Evolutionary conservation across 352 stramenopile genomes (phyloP), one percentile per base, ranked within the genome.

Genomic region (Pythium aquatile): DNA sequence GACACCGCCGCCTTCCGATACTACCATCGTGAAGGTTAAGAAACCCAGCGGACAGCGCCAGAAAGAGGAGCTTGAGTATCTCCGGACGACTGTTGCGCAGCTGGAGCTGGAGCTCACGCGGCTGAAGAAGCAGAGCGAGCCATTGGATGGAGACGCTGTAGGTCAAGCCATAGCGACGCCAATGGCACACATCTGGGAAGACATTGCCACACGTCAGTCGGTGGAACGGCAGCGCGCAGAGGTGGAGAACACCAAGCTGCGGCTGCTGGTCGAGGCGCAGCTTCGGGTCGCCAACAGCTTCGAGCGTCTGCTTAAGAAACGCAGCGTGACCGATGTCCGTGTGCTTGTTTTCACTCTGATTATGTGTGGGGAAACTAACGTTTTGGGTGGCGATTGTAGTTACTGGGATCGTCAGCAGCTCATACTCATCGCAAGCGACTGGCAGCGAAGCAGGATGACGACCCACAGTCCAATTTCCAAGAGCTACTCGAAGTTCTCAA

Each of bases 201-300:
- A 49, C 30, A 49, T 49, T 30, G 42, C 42, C 6, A 49, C 42
- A 14, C 17, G 42, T 1, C 42, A 49, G 20, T 49, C 42, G 42
- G 42, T 30, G 20, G 3, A 49, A 29, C 4, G 42, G 42, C 42
- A 49, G n/a, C 42, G 42, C 8, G 42, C 42, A 1, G 42, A 49
- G n/a, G 42, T 49, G 42, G 42, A 49, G n/a, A 49, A 49, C n/a
- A 49, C 42, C 10, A 49, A 49, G 42, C n/a, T 49, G n/a, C 42
- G 42, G n/a, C 2, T 49, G n/a, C 42, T 49, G 42, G 42, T 49
- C n/a, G 42, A 49, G 42, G 42, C 30, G 20, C 42, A 49, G 42
- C 42, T 49, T 2, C 42, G 42, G 7, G 42, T 49, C 2, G 42
- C n/a, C n/a, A 49, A 30, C n/a, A 49, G 42, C 42, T 49, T 49